phyloP scores from a whole-genome alignment of 2,329 filamentous ascomycete genomes.

The Stenocarpella maydis region DNA sequence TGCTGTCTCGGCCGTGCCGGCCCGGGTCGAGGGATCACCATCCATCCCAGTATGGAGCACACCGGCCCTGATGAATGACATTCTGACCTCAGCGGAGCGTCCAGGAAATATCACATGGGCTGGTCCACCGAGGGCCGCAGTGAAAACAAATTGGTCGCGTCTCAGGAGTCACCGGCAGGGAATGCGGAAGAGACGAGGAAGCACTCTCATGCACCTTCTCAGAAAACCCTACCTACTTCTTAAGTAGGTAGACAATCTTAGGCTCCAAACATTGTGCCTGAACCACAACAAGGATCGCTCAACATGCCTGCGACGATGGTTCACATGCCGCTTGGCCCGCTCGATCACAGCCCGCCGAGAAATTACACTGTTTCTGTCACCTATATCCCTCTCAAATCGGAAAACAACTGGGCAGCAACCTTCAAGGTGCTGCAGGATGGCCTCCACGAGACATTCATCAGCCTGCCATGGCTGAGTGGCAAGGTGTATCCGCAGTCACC shows the following conservation, averaged over 20 bases:
- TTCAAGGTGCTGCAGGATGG: neutral
- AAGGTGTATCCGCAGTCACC: neutral
- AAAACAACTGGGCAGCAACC: neutral
- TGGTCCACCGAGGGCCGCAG: neutral
- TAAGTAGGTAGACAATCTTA: neutral
- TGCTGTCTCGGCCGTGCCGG: neutral
- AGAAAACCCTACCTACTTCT: no score
- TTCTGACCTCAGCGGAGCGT: neutral
- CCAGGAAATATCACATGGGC: neutral
- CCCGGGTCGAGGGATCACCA: neutral
- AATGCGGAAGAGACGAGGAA: neutral
- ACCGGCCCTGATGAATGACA: neutral
- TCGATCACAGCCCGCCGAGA: neutral
- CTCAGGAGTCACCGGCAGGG: neutral
- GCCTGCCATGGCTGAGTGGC: neutral
- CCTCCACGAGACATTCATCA: neutral
- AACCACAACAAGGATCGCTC: neutral
- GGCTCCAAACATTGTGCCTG: neutral
- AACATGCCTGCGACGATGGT: neutral
- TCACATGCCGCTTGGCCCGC: neutral
- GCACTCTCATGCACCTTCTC: neutral
- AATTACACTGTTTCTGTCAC: neutral
- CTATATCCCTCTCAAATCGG: neutral
- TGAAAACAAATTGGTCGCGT: neutral
- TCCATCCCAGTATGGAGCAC: neutral